phyloP scores from a whole-genome alignment of 495 filamentous ascomycete species.

The Daldinia vernicosa region DNA sequence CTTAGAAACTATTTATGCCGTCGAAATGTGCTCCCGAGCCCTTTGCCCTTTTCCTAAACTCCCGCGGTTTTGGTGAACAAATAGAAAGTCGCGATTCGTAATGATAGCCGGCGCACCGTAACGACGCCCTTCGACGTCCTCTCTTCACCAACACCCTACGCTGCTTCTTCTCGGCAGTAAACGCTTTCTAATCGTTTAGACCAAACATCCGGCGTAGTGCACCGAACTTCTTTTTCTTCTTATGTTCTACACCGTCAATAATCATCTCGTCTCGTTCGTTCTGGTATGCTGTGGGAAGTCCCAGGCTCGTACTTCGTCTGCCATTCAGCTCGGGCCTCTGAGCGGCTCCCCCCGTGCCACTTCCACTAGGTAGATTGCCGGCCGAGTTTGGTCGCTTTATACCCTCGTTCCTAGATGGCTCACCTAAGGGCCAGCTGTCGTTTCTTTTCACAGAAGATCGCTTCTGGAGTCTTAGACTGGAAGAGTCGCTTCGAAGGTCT shows the following conservation, averaged over 20 bases:
- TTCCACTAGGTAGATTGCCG: slow-evolving; percentile 42
- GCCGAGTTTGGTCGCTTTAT: slow-evolving; percentile 43
- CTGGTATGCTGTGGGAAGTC: slow-evolving; percentile 15
- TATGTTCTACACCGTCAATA: slow-evolving; percentile 47
- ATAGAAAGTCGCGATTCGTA: slow-evolving; percentile 24
- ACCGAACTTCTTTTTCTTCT: slow-evolving; percentile 70
- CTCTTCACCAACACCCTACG: slow-evolving; percentile 40
- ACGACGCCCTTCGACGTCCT: slow-evolving; percentile 22
- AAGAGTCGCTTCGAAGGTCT: slow-evolving; percentile 37
- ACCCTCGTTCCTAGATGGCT: slow-evolving; percentile 18
- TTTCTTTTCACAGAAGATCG: slow-evolving; percentile 27
- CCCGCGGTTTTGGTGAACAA: slow-evolving; percentile 27
- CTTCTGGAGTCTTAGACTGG: slow-evolving; percentile 50
- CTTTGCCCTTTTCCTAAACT: slow-evolving; percentile 32
- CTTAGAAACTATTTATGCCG: slow-evolving; percentile 35
- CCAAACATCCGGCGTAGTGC: slow-evolving; percentile 65
- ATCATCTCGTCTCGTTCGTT: slow-evolving; percentile 39
- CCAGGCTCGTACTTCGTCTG: slow-evolving; percentile 38
- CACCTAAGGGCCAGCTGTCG: slow-evolving; percentile 33
- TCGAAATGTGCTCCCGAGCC: slow-evolving; percentile 21
- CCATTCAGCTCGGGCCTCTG: slow-evolving; percentile 20
- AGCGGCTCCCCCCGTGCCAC: not conserved
- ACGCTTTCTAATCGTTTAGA: slow-evolving; percentile 56
- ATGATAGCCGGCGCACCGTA: slow-evolving; percentile 25
- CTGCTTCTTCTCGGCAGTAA: slow-evolving; percentile 19